A percentile compares a stretch with the other conserved stretches of the same genome.
Evolutionary conservation across 2,329 filamentous ascomycete species (phyloP).

Genomic region (Hypoxylon sp.): DNA sequence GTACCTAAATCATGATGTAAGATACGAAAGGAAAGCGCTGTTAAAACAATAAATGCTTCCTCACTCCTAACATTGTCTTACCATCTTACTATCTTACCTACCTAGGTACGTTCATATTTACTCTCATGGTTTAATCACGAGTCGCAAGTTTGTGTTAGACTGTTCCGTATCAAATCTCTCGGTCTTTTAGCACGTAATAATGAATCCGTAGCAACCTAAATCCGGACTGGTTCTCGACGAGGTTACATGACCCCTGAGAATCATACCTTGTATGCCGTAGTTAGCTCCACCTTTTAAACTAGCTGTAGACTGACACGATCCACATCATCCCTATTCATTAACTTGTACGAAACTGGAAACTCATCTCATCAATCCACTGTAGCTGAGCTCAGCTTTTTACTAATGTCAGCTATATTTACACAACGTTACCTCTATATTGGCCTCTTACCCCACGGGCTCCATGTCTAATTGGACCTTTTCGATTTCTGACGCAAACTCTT

Average conservation of each 20-base stretch:
- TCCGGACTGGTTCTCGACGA: neutral
- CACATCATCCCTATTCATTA: neutral
- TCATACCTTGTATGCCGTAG: neutral
- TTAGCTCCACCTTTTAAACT: neutral
- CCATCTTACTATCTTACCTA: too few species aligned
- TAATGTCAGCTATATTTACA: conserved; percentile 27
- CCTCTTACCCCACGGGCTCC: neutral
- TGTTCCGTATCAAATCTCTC: neutral
- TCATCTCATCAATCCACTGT: neutral
- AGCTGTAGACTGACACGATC: neutral
- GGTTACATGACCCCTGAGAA: conserved; percentile 1
- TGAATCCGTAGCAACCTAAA: neutral
- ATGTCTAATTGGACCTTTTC: neutral
- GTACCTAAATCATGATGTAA: conserved; percentile 11
- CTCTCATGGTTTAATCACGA: neutral
- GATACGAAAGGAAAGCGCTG: conserved; percentile 5
- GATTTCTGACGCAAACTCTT: neutral
- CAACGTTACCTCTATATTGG: conserved; percentile 2
- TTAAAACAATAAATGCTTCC: neutral
- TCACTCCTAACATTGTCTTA: neutral
- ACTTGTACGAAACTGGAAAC: neutral
- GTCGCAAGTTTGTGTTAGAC: neutral
- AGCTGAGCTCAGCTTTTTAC: conserved; percentile 23
- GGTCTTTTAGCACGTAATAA: neutral
- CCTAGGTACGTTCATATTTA: neutral